Conservation (phyloP, 768 basidiomycete species). For the Thelephora aurantiotincta region DNA sequence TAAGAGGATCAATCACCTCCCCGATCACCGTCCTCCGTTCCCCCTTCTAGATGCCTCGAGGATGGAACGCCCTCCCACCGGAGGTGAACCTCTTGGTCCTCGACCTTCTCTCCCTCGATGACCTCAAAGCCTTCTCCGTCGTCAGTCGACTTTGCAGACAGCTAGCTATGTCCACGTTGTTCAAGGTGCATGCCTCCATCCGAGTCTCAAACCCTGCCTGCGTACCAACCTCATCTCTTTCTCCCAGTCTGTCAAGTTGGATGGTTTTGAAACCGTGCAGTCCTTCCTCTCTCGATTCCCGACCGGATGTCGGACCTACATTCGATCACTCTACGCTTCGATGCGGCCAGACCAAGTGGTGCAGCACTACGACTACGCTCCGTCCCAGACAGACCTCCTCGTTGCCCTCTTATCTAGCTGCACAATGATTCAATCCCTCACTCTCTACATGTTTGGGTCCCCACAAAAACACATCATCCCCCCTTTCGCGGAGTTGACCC, state of each 20-base stretch:
- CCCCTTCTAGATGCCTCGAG: neutral
- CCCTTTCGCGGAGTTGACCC: conserved; percentile 28
- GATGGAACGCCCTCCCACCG: conserved; percentile 45
- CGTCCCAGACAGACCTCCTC: conserved; percentile 30
- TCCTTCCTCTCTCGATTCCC: conserved; percentile 47
- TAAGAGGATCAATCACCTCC: no score
- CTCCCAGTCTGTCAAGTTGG: conserved; percentile 33
- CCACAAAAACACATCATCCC: conserved; percentile 34
- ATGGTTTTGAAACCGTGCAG: conserved; percentile 28
- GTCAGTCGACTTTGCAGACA: conserved; percentile 36
- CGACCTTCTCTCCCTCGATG: conserved; percentile 28
- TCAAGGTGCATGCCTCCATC: conserved; percentile 30
- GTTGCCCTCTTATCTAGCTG: conserved; percentile 35
- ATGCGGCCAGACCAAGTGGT: conserved; percentile 21
- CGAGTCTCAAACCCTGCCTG: neutral
- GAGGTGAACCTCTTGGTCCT: conserved; percentile 54
- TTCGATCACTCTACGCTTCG: conserved; percentile 31
- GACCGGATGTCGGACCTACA: conserved; percentile 33
- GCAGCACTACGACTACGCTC: conserved; percentile 10
- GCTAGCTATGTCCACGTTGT: conserved; percentile 42
- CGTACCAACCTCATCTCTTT: conserved; percentile 1
- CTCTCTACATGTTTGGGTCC: conserved; percentile 33
- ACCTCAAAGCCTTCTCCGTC: conserved; percentile 31
- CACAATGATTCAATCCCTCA: conserved; percentile 31
- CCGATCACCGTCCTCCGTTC: conserved; percentile 1